phyloP scores from a whole-genome alignment of 1,139 yeast species.

The Protomyces gravidus region DNA sequence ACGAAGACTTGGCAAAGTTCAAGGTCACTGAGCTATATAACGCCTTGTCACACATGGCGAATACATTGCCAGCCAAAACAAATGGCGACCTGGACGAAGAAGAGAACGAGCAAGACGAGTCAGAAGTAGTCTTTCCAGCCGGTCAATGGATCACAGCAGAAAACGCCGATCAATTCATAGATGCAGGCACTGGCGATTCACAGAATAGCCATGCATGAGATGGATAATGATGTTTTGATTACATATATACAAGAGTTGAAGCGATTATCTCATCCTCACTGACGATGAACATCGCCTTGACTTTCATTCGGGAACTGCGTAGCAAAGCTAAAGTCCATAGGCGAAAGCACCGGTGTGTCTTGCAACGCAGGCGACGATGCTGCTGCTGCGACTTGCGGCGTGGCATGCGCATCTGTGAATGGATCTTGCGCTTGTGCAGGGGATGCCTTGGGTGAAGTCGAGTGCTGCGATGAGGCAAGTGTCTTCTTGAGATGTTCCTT shows the following conservation, averaged over 20 bases:
- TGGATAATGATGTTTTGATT: neutral
- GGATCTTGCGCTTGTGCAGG: conserved; percentile 16
- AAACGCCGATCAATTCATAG: conserved; percentile 6
- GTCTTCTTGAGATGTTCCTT: conserved; percentile 24
- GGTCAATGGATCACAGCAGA: conserved; percentile 25
- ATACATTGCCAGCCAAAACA: neutral
- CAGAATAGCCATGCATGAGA: neutral
- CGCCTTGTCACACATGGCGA: neutral
- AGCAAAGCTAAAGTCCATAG: conserved; percentile 16
- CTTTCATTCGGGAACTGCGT: no score
- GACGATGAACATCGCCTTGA: no score
- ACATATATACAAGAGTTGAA: neutral
- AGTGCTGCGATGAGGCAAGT: conserved; percentile 8
- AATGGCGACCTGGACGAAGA: neutral
- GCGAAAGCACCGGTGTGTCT: conserved; percentile 21
- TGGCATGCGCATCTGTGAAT: conserved; percentile 7
- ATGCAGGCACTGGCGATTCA: conserved; percentile 1
- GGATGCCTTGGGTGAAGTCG: conserved; percentile 7
- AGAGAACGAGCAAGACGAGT: neutral
- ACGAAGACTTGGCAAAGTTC: neutral
- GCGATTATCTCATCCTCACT: no score
- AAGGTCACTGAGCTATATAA: neutral
- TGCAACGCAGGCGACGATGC: conserved; percentile 7
- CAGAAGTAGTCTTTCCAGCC: neutral
- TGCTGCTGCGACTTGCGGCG: conserved; percentile 2